Conservation (phyloP, 306 rosid species). For the Lathyrus oleraceus region DNA sequence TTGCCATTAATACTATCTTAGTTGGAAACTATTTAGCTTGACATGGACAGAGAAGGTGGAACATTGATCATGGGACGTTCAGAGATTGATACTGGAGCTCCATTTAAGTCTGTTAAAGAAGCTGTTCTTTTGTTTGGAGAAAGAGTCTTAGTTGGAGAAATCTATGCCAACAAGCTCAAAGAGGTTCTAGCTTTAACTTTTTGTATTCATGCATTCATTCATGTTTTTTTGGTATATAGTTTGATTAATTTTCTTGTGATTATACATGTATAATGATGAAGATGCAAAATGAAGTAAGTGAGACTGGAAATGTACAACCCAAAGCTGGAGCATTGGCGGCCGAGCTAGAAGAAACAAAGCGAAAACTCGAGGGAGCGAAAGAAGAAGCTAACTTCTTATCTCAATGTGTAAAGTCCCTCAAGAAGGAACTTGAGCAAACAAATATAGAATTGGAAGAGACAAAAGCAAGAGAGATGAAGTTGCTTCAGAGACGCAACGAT, state of each 20-base stretch:
- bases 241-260: neutral
- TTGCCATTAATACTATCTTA: slow-evolving; percentile 6
- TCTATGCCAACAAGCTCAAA: slow-evolving; percentile 75
- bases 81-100: slow-evolving; percentile 82
- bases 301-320: slow-evolving; percentile 39
- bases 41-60: slow-evolving; percentile 46
- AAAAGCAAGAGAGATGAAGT: slow-evolving; percentile 47
- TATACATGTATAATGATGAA: slow-evolving; percentile 29
- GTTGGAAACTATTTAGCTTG: slow-evolving; percentile 18
- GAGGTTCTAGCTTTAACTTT: slow-evolving; percentile 44
- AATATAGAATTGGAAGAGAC: slow-evolving; percentile 61
- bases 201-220: neutral
- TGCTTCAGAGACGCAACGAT: slow-evolving; percentile 38
- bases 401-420: slow-evolving; percentile 50
- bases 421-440: slow-evolving; percentile 67
- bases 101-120: slow-evolving; percentile 85
- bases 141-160: slow-evolving; percentile 74
- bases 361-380: slow-evolving; percentile 60
- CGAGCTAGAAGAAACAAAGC: slow-evolving; percentile 67
- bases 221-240: neutral
- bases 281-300: slow-evolving; percentile 53
- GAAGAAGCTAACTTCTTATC: slow-evolving; percentile 62
- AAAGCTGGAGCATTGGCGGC: slow-evolving; percentile 46
- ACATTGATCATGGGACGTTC: slow-evolving; percentile 53
- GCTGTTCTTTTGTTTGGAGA: slow-evolving; percentile 88